Evolutionary conservation across 139 green algal species (phyloP), one percentile per base, ranked within the genome.

Genomic region (Coelastrella sp.): DNA sequence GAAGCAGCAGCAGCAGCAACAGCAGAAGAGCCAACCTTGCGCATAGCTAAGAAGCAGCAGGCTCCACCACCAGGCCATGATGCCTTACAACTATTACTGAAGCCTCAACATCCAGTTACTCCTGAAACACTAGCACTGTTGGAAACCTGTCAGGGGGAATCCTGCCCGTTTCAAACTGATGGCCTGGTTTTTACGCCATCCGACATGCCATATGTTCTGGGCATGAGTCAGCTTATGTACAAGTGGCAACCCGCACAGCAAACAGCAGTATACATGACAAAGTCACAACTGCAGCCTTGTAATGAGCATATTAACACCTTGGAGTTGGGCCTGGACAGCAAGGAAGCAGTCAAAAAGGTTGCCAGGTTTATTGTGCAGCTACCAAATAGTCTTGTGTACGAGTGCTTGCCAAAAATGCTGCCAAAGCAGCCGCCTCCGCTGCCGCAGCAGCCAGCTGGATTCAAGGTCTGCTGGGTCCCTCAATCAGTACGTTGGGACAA

Each of bases 111-210:
- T 11, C 8, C 8, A 1, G 78, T 88, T 11, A 76, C 63, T 17
- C n/a, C 62, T 17, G 77, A 35, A 25, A 13, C 60, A 25, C 45
- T 88, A 4, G 8, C 69, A 25, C 51, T 72, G 40, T 68, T 90
- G 43, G 21, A 86, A 53, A 5, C 25, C 21, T 37, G 32, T 2
- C 21, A 27, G 5, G n/a, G 25, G 17, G 30, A 51, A 3, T 87
- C 53, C 78, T n/a, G n/a, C n/a, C 78, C 78, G 19, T 90, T 88
- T 69, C 83, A 77, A 38, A 41, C 78, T n/a, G 78, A 88, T 34
- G 87, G 87, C 37, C 63, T 90, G 21, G 77, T 90, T 13, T 90
- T 90, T 32, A 90, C 83, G 30, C 83, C 87, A 3, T 40, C 32
- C 27, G 62, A 25, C 35, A 81, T 78, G 69, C 83, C 83, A 21